These are phyloP conservation scores for Mortierella alpina DNA, from an alignment of 192 early-diverging fungal species.

Conservation along the genomic window DNA sequence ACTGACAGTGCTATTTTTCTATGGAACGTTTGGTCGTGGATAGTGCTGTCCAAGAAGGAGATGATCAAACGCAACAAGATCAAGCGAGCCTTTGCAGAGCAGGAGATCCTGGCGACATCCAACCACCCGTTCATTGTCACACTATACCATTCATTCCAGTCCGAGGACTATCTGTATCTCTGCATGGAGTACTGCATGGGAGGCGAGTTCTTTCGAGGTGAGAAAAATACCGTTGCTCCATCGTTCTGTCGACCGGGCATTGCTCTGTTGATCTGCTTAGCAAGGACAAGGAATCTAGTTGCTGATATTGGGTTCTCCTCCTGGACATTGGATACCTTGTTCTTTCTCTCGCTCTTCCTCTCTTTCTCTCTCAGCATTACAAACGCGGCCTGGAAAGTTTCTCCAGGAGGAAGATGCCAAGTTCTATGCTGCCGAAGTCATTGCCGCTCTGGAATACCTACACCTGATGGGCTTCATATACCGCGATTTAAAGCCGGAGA, in stretches of 20 bases:
- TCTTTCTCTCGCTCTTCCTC: background rate
- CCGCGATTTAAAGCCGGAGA: conserved; percentile 98
- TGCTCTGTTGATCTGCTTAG: too few species aligned
- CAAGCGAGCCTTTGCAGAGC: conserved; percentile 96
- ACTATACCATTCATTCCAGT: conserved; percentile 92
- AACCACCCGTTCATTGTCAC: conserved; percentile 94
- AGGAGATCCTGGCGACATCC: conserved; percentile 78
- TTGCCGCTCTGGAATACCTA: conserved; percentile 94
- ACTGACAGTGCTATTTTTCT: background rate
- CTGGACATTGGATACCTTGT: background rate
- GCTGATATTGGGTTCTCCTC: background rate
- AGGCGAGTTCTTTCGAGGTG: conserved; percentile 88
- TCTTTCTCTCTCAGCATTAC: conserved; percentile 70
- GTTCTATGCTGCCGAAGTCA: conserved; percentile 98
- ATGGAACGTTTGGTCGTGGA: background rate
- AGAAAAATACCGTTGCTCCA: background rate
- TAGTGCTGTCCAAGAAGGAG: conserved; percentile 86
- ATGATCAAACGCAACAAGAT: conserved; percentile 99
- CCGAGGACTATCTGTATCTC: conserved; percentile 85
- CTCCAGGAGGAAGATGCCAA: conserved; percentile 91
- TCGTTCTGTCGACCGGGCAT: too few species aligned
- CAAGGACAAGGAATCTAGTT: too few species aligned
- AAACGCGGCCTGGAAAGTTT: conserved; percentile 89
- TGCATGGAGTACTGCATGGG: conserved; percentile 92
- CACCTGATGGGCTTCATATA: conserved; percentile 98